Evolutionary conservation across 495 filamentous ascomycete genomes (phyloP).

Genomic region (Collariella sp.): DNA sequence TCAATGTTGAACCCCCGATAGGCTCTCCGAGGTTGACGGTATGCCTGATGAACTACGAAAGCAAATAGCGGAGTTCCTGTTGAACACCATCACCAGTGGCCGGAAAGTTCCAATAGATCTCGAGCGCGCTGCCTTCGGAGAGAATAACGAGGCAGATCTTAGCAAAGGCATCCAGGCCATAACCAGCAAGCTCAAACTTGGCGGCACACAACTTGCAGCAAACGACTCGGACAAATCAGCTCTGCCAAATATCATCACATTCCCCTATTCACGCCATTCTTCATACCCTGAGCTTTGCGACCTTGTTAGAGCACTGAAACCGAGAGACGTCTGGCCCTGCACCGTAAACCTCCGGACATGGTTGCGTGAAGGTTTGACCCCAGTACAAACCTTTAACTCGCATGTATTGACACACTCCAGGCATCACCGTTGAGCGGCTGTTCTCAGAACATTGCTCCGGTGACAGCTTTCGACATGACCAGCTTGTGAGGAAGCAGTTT

Average conservation of each 20-base stretch:
- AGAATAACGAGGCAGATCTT: constrained; percentile 20
- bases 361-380: constrained; percentile 38
- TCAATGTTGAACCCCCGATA: neutral
- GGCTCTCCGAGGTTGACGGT: constrained; percentile 14
- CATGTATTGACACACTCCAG: constrained; percentile 21
- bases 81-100: constrained; percentile 17
- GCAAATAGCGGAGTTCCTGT: constrained; percentile 22
- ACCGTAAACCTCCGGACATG: constrained; percentile 60
- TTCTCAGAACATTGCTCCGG: constrained; percentile 65
- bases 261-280: constrained; percentile 88
- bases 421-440: constrained; percentile 51
- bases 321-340: constrained; percentile 75
- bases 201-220: constrained; percentile 1
- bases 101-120: constrained; percentile 32
- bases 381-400: too few relatives aligned
- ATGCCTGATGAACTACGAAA: constrained; percentile 18
- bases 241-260: constrained; percentile 44
- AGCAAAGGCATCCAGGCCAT: constrained; percentile 24
- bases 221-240: neutral
- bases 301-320: constrained; percentile 58
- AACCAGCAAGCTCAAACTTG: constrained; percentile 20
- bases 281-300: constrained; percentile 72
- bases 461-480: constrained; percentile 56
- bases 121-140: constrained; percentile 14
- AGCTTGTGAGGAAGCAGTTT: constrained; percentile 40